Conservation (phyloP, 108 stramenopile species). For the Aurantiochytrium sp. region DNA sequence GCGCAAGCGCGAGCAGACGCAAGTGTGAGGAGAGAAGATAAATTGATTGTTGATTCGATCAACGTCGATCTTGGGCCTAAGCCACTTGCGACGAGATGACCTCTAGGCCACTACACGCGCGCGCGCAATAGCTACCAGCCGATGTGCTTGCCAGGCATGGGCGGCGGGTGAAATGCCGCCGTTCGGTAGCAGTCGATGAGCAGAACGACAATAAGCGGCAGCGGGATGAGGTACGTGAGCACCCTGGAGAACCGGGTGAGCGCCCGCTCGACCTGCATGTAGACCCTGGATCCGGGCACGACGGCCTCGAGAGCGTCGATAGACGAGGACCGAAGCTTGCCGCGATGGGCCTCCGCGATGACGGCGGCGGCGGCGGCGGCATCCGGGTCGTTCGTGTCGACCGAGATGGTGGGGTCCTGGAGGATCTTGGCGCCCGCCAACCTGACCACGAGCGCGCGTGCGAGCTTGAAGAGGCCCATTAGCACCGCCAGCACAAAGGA, state of each 20-base stretch:
- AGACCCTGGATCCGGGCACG: background rate
- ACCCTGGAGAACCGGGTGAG: background rate
- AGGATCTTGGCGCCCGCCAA: background rate
- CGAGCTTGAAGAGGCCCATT: background rate
- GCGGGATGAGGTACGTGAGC: background rate
- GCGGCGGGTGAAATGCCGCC: background rate
- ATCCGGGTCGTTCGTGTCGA: background rate
- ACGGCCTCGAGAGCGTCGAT: background rate
- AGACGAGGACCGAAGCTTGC: background rate
- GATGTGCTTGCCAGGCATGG: background rate
- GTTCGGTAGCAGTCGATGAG: background rate
- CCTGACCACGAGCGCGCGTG: background rate
- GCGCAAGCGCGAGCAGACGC: too few species aligned
- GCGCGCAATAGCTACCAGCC: background rate
- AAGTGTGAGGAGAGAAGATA: too few species aligned
- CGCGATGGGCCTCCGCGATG: background rate
- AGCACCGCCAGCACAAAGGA: background rate
- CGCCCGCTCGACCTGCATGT: background rate
- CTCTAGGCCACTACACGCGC: too few species aligned
- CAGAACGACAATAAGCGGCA: background rate
- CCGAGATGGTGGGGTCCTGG: background rate
- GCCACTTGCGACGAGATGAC: too few species aligned
- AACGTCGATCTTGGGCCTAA: too few species aligned
- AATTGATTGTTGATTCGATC: too few species aligned
- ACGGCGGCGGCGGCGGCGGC: background rate